Base-by-base conservation (phyloP, 2,329 filamentous ascomycete genomes). In the Pestalotiopsis sp. region DNA sequence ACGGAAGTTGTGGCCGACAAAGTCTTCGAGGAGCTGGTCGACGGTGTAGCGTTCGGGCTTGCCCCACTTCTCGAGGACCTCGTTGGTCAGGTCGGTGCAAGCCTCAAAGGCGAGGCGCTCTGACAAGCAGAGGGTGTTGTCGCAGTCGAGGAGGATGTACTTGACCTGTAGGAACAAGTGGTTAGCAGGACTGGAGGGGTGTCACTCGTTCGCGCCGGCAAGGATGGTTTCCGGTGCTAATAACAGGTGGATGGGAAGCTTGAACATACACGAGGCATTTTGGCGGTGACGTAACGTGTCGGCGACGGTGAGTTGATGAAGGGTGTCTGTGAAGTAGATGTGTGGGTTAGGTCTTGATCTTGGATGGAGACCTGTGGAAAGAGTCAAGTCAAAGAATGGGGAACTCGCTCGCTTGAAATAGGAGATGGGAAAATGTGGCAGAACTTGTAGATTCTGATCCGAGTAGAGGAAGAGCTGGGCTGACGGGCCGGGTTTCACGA, bases 51-150 rank as follows among this genome's bases (percentile, higher is more conserved):
- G 88, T 68, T 88, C 85, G 38, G 84, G 74, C 76, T 90, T 85
- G 77, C 83, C 81, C 75, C 89, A 84, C 78, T 88, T 88, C 76
- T 87, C 85, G 75, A 93, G 85, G 74, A 93, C 89, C 79, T 92
- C 87, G 80, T 94, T 94, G 82, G 90, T 89, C 73, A 93, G 85
- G 70, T 92, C 90, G 78, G 91, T 90, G 80, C 91, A 93, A 70
- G 91, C 91, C 81, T 92, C 90, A 77, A 94, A 93, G 77, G 92
- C 92, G 73, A 93, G 83, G 73, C 88, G 87, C 83, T 94, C 92
- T 64, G 91, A 93, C 79, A 92, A 85, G 80, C 92, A 91, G 77
- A 94, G 90, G 71, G 92, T 94, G 85, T 94, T 94, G 85, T 94
- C 83, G 74, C 82, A 84, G 73, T 90, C 88, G 78, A 90, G 88